Conservation (phyloP, 2,329 filamentous ascomycete genomes). For the Incumbomyces delicatus region DNA sequence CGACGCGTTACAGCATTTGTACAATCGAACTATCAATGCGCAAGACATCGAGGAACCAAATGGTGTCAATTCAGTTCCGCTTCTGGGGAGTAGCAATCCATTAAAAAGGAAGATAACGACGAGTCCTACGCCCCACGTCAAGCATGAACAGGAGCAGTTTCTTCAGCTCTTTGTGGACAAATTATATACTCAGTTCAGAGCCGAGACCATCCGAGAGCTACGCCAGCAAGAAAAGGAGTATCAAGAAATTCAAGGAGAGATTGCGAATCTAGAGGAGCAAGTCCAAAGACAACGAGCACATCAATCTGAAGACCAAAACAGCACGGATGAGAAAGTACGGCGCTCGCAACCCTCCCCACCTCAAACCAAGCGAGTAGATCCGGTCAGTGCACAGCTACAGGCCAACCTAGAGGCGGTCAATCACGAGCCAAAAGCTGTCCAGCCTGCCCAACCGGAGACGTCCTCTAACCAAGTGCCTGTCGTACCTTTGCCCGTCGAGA, state of each 20-base stretch:
- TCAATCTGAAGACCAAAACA: background rate
- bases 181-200: conserved; percentile 65
- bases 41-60: conserved; percentile 24
- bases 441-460: conserved; percentile 3
- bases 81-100: conserved; percentile 34
- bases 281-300: conserved; percentile 29
- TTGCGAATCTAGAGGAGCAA: conserved; percentile 55
- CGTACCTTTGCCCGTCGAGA: conserved; percentile 6
- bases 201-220: conserved; percentile 60
- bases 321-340: background rate
- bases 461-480: conserved; percentile 6
- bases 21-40: conserved; percentile 67
- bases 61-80: conserved; percentile 24
- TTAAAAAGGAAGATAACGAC: conserved; percentile 67
- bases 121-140: conserved; percentile 53
- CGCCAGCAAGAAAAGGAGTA: conserved; percentile 63
- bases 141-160: conserved; percentile 36
- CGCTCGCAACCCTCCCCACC: background rate
- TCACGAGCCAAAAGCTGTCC: conserved; percentile 1
- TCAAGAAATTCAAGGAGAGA: conserved; percentile 54
- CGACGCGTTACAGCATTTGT: conserved; percentile 69
- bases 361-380: conserved; percentile 8
- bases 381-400: conserved; percentile 11
- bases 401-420: conserved; percentile 12
- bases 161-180: conserved; percentile 50